A percentile compares a stretch with the other conserved stretches of the same genome.
phyloP scores from a whole-genome alignment of 2,329 filamentous ascomycete genomes.

The Microdochium trichocladiopsis region DNA sequence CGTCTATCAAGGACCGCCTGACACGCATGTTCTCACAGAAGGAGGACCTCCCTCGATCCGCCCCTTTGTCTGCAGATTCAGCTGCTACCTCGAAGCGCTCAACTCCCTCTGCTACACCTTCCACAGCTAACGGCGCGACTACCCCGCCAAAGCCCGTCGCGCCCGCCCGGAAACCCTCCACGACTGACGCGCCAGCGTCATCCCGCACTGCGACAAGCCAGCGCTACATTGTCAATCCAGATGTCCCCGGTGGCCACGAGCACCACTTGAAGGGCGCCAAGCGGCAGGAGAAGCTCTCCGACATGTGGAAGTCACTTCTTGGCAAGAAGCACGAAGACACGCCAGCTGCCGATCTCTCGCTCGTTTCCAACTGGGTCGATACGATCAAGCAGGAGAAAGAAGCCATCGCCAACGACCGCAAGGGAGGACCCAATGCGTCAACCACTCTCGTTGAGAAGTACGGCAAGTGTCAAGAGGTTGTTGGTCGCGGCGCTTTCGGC shows the following conservation, averaged over 20 bases:
- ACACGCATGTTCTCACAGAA: conserved; percentile 60
- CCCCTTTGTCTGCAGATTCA: conserved; percentile 17
- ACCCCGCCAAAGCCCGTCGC: conserved; percentile 17
- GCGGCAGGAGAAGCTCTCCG: conserved; percentile 88
- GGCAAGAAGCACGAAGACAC: conserved; percentile 73
- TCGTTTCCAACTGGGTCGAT: conserved; percentile 95
- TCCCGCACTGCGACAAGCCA: conserved; percentile 25
- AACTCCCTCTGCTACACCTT: conserved; percentile 19
- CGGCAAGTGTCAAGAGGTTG: conserved; percentile 95
- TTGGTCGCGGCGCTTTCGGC: conserved; percentile 92
- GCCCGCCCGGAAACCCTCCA: conserved; percentile 24
- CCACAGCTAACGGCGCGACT: conserved; percentile 5
- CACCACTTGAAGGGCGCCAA: conserved; percentile 86
- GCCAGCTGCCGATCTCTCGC: conserved; percentile 74
- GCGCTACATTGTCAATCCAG: conserved; percentile 44
- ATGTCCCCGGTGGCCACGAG: conserved; percentile 64
- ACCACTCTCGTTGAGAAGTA: conserved; percentile 90
- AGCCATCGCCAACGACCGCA: conserved; percentile 66
- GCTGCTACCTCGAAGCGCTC: conserved; percentile 16
- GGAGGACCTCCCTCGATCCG: conserved; percentile 33
- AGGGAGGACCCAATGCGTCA: conserved; percentile 65
- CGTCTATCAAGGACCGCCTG: conserved; percentile 56
- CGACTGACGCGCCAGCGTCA: conserved; percentile 9
- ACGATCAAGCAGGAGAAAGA: conserved; percentile 86
- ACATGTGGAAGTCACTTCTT: conserved; percentile 82